phyloP scores from a whole-genome alignment of 148 eudicot genomes.

The Cornus controversa region DNA sequence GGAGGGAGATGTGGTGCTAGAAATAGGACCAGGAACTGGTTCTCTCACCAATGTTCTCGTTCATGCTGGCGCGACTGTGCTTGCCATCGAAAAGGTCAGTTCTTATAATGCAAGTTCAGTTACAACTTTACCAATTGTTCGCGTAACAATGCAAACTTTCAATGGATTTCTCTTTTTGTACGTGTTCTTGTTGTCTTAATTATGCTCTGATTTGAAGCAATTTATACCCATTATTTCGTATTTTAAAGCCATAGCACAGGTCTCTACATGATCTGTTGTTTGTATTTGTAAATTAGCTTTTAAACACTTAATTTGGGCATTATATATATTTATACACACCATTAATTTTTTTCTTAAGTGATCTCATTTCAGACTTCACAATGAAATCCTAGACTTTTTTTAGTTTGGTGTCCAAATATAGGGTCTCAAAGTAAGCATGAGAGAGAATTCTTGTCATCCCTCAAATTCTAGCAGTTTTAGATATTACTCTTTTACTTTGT shows the following conservation, averaged over 20 bases:
- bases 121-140: not conserved
- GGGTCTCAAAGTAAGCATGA: not conserved
- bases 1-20: slow-evolving; percentile 89
- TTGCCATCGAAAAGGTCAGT: slow-evolving; percentile 30
- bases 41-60: slow-evolving; percentile 77
- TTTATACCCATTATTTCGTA: too few species aligned
- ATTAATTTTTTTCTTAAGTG: not conserved
- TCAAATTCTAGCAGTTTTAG: not conserved
- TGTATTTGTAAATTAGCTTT: not conserved
- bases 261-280: too few species aligned
- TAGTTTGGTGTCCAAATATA: not conserved
- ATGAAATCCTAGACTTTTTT: not conserved
- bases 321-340: too few species aligned
- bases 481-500: not conserved
- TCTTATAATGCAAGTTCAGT: not conserved
- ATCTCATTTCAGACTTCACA: not conserved
- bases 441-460: not conserved
- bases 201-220: not conserved
- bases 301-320: too few species aligned
- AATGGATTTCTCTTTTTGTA: not conserved
- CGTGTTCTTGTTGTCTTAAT: not conserved
- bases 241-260: not conserved
- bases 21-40: slow-evolving; percentile 97
- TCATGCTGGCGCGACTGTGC: slow-evolving; percentile 31
- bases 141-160: not conserved